Evolutionary conservation across 768 basidiomycete genomes (phyloP).

Genomic region (Suillus hirtellus): DNA sequence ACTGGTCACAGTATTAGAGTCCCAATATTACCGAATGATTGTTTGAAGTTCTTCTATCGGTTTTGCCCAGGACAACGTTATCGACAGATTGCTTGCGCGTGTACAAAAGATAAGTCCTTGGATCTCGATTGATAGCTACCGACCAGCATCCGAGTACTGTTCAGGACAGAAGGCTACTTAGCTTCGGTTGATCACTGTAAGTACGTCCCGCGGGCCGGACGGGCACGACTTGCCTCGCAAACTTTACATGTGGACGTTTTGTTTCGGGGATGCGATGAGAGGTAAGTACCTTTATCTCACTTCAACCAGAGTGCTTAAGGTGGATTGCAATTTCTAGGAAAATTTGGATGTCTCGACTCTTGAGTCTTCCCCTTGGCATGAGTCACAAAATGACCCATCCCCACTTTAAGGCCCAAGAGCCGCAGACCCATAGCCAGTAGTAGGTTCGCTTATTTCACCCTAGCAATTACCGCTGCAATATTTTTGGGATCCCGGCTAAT

Average conservation of each 20-base stretch:
- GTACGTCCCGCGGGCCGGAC: too few relatives aligned
- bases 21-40: not conserved
- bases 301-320: not conserved
- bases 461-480: not conserved
- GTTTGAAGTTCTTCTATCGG: not conserved
- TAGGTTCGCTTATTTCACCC: not conserved
- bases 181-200: too few relatives aligned
- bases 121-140: not conserved
- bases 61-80: not conserved
- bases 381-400: not conserved
- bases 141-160: not conserved
- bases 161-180: not conserved
- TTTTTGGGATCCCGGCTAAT: not conserved
- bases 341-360: not conserved
- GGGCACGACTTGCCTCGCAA: not conserved
- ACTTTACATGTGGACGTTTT: not conserved
- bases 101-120: not conserved
- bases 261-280: not conserved
- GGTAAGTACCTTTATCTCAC: not conserved
- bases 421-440: not conserved
- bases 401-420: not conserved
- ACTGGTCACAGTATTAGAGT: not conserved
- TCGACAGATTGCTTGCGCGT: not conserved
- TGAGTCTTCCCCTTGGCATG: not conserved
- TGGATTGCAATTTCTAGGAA: not conserved